A percentile compares a stretch with the other conserved stretches of the same genome.
These are phyloP conservation scores for Ceriops zippeliana DNA, from an alignment of 345 rosid genomes.

Conservation along the genomic window DNA sequence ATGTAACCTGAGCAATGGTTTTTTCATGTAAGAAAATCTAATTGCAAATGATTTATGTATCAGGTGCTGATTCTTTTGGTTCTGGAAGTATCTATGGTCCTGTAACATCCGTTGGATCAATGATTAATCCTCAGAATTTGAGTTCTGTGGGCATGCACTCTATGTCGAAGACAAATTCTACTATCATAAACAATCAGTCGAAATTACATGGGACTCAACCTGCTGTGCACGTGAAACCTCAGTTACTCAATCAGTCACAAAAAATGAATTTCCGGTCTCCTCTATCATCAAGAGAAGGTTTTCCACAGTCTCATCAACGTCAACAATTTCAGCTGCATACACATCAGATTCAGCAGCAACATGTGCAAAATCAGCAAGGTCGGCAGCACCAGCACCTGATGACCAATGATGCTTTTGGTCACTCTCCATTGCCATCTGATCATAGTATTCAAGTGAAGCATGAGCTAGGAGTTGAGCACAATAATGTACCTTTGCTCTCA, in stretches of 20 bases:
- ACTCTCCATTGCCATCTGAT: conserved; percentile 54
- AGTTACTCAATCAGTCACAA: conserved; percentile 45
- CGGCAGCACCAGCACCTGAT: conserved; percentile 55
- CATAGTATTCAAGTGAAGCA: conserved; percentile 48
- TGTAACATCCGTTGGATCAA: conserved; percentile 49
- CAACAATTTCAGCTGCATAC: conserved; percentile 61
- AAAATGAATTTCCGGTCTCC: conserved; percentile 48
- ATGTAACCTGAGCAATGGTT: not conserved
- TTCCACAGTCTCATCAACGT: conserved; percentile 57
- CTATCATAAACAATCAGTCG: conserved; percentile 48
- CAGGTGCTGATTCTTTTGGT: conserved; percentile 70
- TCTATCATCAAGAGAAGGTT: conserved; percentile 44
- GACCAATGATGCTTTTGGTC: conserved; percentile 50
- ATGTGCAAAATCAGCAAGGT: conserved; percentile 57
- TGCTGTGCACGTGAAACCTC: conserved; percentile 39
- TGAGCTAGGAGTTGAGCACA: conserved; percentile 63
- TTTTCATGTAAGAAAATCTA: not conserved
- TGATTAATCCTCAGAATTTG: conserved; percentile 49
- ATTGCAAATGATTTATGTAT: conserved; percentile 19
- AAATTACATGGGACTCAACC: conserved; percentile 51
- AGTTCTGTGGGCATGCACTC: conserved; percentile 51
- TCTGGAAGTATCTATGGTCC: conserved; percentile 59
- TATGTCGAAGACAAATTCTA: conserved; percentile 48
- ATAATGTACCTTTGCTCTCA: conserved; percentile 43
- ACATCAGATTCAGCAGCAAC: conserved; percentile 53